A percentile compares a stretch with the other conserved stretches of the same genome.
These are phyloP conservation scores for Phaeophleospora eucalypticola DNA, from an alignment of 2,329 filamentous ascomycete genomes.

Conservation along the genomic window DNA sequence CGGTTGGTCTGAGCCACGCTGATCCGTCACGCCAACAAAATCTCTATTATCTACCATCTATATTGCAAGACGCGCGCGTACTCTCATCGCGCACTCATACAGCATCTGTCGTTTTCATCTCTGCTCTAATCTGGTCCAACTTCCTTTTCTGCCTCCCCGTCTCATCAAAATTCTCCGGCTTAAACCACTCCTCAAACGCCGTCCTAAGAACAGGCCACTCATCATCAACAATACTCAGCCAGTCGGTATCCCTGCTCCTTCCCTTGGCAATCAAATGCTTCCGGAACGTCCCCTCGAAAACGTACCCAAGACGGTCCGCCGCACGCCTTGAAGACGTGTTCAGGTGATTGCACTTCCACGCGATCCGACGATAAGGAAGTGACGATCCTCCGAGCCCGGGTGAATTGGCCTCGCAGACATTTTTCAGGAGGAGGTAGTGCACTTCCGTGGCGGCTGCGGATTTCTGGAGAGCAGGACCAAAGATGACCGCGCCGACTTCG, in stretches of 20 bases:
- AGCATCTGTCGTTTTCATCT: background rate
- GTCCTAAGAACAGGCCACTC: constrained; percentile 53
- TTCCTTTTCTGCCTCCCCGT: constrained; percentile 49
- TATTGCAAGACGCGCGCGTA: no score
- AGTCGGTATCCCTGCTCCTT: constrained; percentile 55
- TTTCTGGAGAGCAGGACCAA: constrained; percentile 48
- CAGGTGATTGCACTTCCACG: constrained; percentile 61
- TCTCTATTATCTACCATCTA: no score
- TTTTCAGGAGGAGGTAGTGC: constrained; percentile 52
- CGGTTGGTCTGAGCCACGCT: no score
- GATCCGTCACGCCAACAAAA: no score
- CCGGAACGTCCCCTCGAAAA: constrained; percentile 57
- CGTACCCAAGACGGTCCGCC: constrained; percentile 56
- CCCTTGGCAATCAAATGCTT: constrained; percentile 60
- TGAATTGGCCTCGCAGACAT: constrained; percentile 47
- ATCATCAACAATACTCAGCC: constrained; percentile 55
- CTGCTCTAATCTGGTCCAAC: constrained; percentile 37
- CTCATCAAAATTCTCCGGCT: constrained; percentile 52
- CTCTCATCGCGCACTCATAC: no score
- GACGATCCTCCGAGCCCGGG: constrained; percentile 1
- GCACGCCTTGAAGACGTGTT: constrained; percentile 54
- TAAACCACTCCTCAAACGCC: constrained; percentile 54
- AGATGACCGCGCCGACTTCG: constrained; percentile 57
- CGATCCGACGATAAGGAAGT: constrained; percentile 55
- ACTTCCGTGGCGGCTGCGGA: constrained; percentile 56